Evolutionary conservation across 2,329 filamentous ascomycete species (phyloP).

Genomic region (Phaeomoniella chlamydospora): DNA sequence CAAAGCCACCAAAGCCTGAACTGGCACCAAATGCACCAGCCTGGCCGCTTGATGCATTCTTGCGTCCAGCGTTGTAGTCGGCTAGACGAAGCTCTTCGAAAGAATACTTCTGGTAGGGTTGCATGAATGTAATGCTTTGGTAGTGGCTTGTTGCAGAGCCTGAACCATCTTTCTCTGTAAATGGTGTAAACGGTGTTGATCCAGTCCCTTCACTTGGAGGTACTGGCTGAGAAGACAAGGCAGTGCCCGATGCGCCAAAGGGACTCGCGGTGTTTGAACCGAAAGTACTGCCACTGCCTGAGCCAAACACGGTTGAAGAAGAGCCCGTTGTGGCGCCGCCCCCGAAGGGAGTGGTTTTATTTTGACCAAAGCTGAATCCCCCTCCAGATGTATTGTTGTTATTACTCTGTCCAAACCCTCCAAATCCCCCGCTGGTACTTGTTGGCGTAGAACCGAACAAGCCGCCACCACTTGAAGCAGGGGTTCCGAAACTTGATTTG

Average conservation of each 20-base stretch:
- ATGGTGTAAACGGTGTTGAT: slow-evolving; percentile 27
- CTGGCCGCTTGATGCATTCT: slow-evolving; percentile 69
- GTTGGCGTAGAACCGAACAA: slow-evolving; percentile 3
- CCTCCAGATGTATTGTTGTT: slow-evolving; percentile 14
- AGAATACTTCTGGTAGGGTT: slow-evolving; percentile 61
- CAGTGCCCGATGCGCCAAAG: slow-evolving; percentile 22
- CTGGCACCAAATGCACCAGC: slow-evolving; percentile 63
- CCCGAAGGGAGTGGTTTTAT: slow-evolving; percentile 33
- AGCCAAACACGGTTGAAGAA: slow-evolving; percentile 9
- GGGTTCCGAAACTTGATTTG: slow-evolving; percentile 1
- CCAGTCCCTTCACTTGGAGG: slow-evolving; percentile 30
- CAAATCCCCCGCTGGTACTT: slow-evolving; percentile 10
- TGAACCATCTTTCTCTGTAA: slow-evolving; percentile 29
- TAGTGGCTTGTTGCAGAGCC: slow-evolving; percentile 24
- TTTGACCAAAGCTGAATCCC: slow-evolving; percentile 30
- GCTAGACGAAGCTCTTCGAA: slow-evolving; percentile 69
- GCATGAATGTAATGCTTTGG: slow-evolving; percentile 33
- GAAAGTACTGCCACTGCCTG: slow-evolving; percentile 19
- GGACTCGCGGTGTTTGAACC: slow-evolving; percentile 11
- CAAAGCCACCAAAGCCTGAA: slow-evolving; percentile 29
- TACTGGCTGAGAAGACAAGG: slow-evolving; percentile 21
- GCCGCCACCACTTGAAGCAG: background rate
- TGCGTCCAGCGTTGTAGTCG: slow-evolving; percentile 78
- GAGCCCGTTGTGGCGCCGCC: slow-evolving; percentile 9
- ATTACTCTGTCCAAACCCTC: slow-evolving; percentile 15